Evolutionary conservation across 768 basidiomycete genomes (phyloP).

Genomic region (Serendipita sp.): DNA sequence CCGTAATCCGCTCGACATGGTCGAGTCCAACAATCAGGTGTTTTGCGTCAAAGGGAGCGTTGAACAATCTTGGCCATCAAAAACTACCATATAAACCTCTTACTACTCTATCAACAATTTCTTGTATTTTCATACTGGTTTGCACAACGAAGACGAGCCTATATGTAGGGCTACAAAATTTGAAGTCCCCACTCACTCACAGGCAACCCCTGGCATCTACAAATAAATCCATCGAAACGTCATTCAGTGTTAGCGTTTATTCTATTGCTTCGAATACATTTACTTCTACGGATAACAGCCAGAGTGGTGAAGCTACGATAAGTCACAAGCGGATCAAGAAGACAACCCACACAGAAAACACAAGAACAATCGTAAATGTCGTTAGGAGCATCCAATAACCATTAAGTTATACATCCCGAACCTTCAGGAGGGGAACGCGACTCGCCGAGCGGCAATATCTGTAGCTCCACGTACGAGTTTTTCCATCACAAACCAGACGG

Average conservation of each 20-base stretch:
- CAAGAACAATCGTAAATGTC: neutral
- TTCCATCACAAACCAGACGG: constrained; percentile 3
- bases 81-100: no score
- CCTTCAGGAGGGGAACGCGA: neutral
- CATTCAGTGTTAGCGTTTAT: no score
- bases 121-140: no score
- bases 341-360: neutral
- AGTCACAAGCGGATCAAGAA: neutral
- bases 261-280: neutral
- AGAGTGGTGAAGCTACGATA: neutral
- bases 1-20: neutral
- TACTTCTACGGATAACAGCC: neutral
- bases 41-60: no score
- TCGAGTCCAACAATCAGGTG: neutral
- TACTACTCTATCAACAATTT: no score
- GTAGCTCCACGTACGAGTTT: constrained; percentile 1
- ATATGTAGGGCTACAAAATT: no score
- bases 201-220: no score
- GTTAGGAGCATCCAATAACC: neutral
- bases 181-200: no score
- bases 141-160: no score
- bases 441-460: neutral
- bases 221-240: no score
- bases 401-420: neutral
- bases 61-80: no score